Evolutionary conservation across 371 early-diverging fungal genomes (phyloP).

Genomic region (Choanephora cucurbitarum): DNA sequence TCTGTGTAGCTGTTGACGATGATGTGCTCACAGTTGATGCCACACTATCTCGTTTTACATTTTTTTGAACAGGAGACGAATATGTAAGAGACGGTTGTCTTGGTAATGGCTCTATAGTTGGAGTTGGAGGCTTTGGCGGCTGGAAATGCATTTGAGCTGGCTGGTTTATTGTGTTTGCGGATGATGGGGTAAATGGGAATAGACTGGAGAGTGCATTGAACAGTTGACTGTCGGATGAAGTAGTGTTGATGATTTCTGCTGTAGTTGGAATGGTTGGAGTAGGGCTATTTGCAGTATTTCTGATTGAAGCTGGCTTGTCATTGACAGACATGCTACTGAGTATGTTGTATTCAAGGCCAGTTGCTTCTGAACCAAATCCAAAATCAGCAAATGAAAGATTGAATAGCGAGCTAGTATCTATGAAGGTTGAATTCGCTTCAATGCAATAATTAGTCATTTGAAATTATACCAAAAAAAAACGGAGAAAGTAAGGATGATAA

Average conservation of each 20-base stretch:
- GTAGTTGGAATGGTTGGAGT: background rate
- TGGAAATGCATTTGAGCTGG: background rate
- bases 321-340: slow-evolving; percentile 40
- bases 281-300: background rate
- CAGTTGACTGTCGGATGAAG: background rate
- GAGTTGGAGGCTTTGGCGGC: background rate
- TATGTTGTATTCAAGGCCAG: slow-evolving; percentile 48
- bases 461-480: slow-evolving; percentile 8
- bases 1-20: slow-evolving; percentile 16
- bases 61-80: background rate
- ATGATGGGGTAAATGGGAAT: background rate
- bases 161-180: slow-evolving; percentile 11
- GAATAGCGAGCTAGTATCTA: slow-evolving; percentile 26
- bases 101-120: slow-evolving; percentile 1
- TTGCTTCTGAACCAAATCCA: slow-evolving; percentile 48
- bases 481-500: slow-evolving; percentile 10
- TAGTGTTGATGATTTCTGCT: background rate
- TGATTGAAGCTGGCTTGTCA: slow-evolving; percentile 2
- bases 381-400: slow-evolving; percentile 41
- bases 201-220: background rate
- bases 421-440: slow-evolving; percentile 15
- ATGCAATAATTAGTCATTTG: slow-evolving; percentile 3
- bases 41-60: slow-evolving; percentile 22
- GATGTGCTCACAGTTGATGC: slow-evolving; percentile 13
- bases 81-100: background rate